Conservation (phyloP, 1,284 basidiomycete species). For the Rhodotorula sp. region DNA sequence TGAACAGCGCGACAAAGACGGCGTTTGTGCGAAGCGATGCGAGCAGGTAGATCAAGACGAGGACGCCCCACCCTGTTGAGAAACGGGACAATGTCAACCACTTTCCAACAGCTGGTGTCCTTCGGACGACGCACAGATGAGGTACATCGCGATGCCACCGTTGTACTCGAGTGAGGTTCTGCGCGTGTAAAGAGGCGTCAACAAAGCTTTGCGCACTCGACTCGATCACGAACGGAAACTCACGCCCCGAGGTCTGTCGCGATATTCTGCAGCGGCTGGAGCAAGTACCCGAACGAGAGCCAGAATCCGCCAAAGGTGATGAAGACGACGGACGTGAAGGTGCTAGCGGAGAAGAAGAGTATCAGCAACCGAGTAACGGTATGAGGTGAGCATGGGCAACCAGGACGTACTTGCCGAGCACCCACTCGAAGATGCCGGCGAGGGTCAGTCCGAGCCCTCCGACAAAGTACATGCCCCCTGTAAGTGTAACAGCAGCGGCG, state of each 20-base stretch:
- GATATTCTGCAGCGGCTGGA: slow-evolving; percentile 26
- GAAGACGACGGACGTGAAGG: slow-evolving; percentile 42
- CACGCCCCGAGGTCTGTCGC: slow-evolving; percentile 23
- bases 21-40: slow-evolving; percentile 43
- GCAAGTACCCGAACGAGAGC: slow-evolving; percentile 33
- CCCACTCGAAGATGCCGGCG: slow-evolving; percentile 35
- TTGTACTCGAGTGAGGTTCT: slow-evolving; percentile 28
- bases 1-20: slow-evolving; percentile 43
- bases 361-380: background rate
- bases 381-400: background rate
- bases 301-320: slow-evolving; percentile 42
- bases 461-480: slow-evolving; percentile 31
- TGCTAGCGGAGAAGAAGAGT: slow-evolving; percentile 15
- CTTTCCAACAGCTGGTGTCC: background rate
- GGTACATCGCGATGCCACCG: slow-evolving; percentile 33
- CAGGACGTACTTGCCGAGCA: slow-evolving; percentile 25
- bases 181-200: background rate
- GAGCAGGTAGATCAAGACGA: slow-evolving; percentile 40
- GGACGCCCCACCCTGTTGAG: slow-evolving; percentile 32
- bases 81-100: slow-evolving; percentile 13
- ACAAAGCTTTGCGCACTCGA: background rate
- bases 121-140: slow-evolving; percentile 4
- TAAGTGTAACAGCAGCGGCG: slow-evolving; percentile 4
- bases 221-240: background rate
- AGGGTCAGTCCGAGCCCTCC: slow-evolving; percentile 33